Base-by-base conservation (phyloP, 352 stramenopile genomes). In the Pythium aphanidermatum region DNA sequence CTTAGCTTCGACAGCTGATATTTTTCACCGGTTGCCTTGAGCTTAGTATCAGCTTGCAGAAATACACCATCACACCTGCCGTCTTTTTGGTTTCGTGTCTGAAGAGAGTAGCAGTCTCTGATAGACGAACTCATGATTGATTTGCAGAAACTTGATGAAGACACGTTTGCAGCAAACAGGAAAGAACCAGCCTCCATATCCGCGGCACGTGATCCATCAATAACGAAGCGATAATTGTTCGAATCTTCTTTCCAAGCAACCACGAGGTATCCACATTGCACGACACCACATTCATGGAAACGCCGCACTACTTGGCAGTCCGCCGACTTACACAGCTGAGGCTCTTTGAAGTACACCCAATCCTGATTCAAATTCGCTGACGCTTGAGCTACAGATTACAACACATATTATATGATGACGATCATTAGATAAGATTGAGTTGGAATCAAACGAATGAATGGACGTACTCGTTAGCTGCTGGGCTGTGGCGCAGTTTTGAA, bases 301-400 rank as follows among this genome's bases (percentile, higher is more conserved):
- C 74, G 65, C 13, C 48, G 55, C 14, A 84, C 65, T 0, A 65
- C 74, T 1, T 58, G 44, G 55, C 81, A 93, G 58, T 91, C 81
- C 1, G 42, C 57, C 17, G 81, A 90, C 9, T 60, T 39, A 34
- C 78, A 90, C 25, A 60, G 64, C 24, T 36, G 25, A 4, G 60
- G 25, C 41, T 85, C 55, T 20, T 83, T 88, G 54, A 86, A 91
- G 54, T 74, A 67, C 24, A 88, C 51, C 81, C 78, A 93, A 55
- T 87, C 76, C 3, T 51, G 55, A 4, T 63, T 51, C 24, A 86
- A 55, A 42, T 86, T 85, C 2, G 74, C 68, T 17, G 55, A 51
- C 3, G 59, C 68, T 28, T 74, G 64, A 3, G 49, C 65, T 74
- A 25, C n/a, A 32, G 27, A 39, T n/a, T 14, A 27, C 27, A 16